phyloP scores from a whole-genome alignment of 2,329 filamentous ascomycete species.

The Nemania sp. region DNA sequence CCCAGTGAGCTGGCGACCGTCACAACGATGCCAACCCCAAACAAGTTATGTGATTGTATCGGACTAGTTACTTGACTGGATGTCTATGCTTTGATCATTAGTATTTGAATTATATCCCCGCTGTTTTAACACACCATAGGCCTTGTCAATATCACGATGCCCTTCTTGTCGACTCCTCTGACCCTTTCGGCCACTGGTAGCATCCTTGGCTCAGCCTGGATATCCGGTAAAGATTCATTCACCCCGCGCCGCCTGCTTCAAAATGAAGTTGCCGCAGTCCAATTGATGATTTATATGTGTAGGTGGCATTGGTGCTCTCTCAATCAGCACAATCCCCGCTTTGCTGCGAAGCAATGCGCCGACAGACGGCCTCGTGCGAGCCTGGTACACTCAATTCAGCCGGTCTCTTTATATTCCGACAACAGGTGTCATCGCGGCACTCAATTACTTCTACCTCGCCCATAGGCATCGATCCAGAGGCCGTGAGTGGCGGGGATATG shows the following conservation, averaged over 20 bases:
- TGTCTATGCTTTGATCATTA: neutral
- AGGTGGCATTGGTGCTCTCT: slow-evolving; percentile 33
- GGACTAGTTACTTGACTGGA: neutral
- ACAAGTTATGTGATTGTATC: neutral
- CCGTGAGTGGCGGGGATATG: slow-evolving; percentile 35
- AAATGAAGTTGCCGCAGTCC: too few relatives aligned
- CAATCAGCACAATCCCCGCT: slow-evolving; percentile 33
- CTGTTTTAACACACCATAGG: neutral
- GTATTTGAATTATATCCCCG: neutral
- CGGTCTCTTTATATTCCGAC: slow-evolving; percentile 31
- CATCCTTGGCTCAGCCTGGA: slow-evolving; percentile 36
- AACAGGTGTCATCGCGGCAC: slow-evolving; percentile 25
- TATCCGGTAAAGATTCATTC: slow-evolving; percentile 29
- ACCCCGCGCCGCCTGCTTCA: neutral
- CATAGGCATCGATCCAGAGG: slow-evolving; percentile 20
- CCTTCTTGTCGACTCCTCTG: slow-evolving; percentile 33
- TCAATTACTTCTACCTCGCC: slow-evolving; percentile 35
- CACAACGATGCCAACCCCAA: neutral
- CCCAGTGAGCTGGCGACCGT: neutral
- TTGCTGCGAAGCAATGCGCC: slow-evolving; percentile 29
- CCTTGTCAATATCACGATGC: slow-evolving; percentile 23
- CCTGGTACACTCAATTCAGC: slow-evolving; percentile 34
- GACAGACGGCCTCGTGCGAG: slow-evolving; percentile 31
- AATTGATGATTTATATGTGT: neutral
- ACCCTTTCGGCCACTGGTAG: slow-evolving; percentile 32